Base-by-base conservation (phyloP, 2,329 filamentous ascomycete species). In the Phaeosphaeria sp. region DNA sequence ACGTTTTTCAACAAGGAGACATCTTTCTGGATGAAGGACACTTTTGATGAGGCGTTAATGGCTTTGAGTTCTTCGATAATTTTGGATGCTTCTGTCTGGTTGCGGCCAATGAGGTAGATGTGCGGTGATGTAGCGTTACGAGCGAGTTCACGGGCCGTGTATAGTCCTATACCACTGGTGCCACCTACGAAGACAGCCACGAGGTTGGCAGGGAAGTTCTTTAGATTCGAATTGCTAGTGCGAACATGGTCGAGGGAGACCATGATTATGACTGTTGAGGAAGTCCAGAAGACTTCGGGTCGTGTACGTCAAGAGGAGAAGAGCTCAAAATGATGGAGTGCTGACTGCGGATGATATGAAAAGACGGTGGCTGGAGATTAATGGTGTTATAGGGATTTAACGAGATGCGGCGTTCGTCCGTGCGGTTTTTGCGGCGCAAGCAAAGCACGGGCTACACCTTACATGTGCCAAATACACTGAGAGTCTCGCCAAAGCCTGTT, bases 21-120 rank as follows among this genome's bases (percentile, higher is more conserved):
- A 57, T 82, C 80, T 42, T 72, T 73, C 59, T 80, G 69, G 46
- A 82, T 73, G 69, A 81, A 81, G 46, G 67, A 66, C 33, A 76
- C 66, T 33, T 73, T 60, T 44, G 77, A 78, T 10, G 72, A 65
- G 0, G 74, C 58, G 51, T 81, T 81, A 52, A 79, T 67, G 18
- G 69, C 56, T 17, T 71, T 65, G 10, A 81, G 72, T 51, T 80
- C 74, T 22, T 68, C 54, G 57, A 74, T 75, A 30, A 81, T 67
- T 20, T 66, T 64, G 4, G 71, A 62, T 39, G 77, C 80, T 60
- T 76, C 75, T 15, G 72, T 67, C 54, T 72, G 66, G 58, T 72
- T 77, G 54, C 80, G 80, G 51, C 79, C 80, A 52, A 82, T 59
- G 15, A 82, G 77, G 55, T 81, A 81, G 33, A 80, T 70, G 47